These are phyloP conservation scores for Bruguiera hainesii DNA, from an alignment of 441 rosid genomes.

Conservation along the genomic window DNA sequence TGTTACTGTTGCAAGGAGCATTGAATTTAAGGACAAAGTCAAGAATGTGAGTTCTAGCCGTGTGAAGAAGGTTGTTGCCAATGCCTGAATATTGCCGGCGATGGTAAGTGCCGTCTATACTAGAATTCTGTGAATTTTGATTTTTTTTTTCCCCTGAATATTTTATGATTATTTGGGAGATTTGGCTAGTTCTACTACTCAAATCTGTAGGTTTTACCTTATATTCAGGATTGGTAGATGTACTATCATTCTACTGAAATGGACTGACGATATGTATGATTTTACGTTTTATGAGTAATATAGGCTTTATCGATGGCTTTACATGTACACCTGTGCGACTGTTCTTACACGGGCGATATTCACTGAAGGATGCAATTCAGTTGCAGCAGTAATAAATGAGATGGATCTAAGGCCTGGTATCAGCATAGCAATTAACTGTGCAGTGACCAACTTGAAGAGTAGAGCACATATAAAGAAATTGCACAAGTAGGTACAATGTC, in stretches of 20 bases:
- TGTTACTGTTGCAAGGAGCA: no score
- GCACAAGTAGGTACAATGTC: constrained; percentile 96
- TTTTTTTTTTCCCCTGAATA: not conserved
- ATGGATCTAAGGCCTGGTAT: constrained; percentile 89
- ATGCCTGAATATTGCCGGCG: no score
- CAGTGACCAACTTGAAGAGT: constrained; percentile 72
- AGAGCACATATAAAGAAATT: constrained; percentile 35
- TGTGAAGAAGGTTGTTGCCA: no score
- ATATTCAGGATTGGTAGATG: not conserved
- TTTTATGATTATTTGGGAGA: constrained; percentile 28
- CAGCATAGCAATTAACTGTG: constrained; percentile 75
- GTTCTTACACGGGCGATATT: constrained; percentile 77
- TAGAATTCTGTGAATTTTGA: no score
- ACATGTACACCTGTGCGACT: constrained; percentile 91
- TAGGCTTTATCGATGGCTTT: constrained; percentile 3
- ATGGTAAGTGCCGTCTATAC: no score
- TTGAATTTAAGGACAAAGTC: no score
- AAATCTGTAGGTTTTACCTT: no score
- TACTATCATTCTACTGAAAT: not conserved
- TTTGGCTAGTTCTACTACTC: constrained; percentile 18
- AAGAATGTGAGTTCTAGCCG: no score
- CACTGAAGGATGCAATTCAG: constrained; percentile 83
- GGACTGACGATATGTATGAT: not conserved
- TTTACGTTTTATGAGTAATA: not conserved
- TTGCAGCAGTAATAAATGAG: constrained; percentile 91